Percentiles rank a stretch among this genome's conserved stretches.
phyloP scores from a whole-genome alignment of 306 rosid species.

The Fagus crenata region DNA sequence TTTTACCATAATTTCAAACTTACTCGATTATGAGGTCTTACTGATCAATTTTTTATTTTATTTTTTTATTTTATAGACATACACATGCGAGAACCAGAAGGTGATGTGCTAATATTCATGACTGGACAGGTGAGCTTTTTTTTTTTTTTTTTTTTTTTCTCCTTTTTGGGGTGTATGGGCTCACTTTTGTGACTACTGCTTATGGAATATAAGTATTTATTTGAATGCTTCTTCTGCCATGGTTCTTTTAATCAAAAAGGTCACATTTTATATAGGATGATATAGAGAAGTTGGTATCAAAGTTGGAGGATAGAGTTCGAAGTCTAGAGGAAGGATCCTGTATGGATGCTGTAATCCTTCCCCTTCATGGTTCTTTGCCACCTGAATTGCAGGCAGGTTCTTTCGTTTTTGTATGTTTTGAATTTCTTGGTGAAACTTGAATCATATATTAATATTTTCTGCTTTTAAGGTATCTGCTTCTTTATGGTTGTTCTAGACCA shows the following conservation, averaged over 20 bases:
- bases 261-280: constrained; percentile 63
- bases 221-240: constrained; percentile 20
- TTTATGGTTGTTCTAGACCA: background rate
- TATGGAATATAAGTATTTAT: constrained; percentile 18
- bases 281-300: constrained; percentile 85
- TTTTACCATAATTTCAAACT: background rate
- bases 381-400: constrained; percentile 93
- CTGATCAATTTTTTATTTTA: constrained; percentile 10
- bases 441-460: background rate
- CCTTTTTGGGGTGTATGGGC: constrained; percentile 12
- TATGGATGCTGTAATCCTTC: constrained; percentile 90
- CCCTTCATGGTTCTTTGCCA: constrained; percentile 94
- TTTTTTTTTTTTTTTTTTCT: background rate
- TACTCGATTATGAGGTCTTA: constrained; percentile 28
- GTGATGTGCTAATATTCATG: constrained; percentile 88
- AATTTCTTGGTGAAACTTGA: background rate
- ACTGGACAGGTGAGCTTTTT: constrained; percentile 83
- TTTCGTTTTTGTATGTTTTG: constrained; percentile 16
- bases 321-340: constrained; percentile 91
- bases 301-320: constrained; percentile 76
- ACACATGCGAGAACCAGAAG: constrained; percentile 74
- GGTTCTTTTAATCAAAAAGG: constrained; percentile 22
- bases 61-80: constrained; percentile 67
- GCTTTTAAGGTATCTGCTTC: background rate
- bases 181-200: constrained; percentile 11